Evolutionary conservation across 176 grass and related monocot species (phyloP), one percentile per base, ranked within the genome.

Genomic region (Pontederia paniculata): DNA sequence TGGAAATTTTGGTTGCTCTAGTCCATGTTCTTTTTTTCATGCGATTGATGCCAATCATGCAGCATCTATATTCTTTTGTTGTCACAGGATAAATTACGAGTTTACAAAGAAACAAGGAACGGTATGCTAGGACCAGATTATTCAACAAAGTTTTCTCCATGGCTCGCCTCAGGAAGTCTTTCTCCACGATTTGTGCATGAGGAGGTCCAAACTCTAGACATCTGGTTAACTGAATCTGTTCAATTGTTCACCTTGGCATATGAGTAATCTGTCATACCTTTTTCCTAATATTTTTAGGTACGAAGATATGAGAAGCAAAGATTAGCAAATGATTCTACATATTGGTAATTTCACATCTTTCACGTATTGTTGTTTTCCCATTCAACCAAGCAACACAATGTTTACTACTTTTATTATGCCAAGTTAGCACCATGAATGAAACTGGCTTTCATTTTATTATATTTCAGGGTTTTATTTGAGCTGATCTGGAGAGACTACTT

Each of bases 401-500:
- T 31, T 31, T 31, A 18, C 12, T 12, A 23, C 23, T 12, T 56
- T 21, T 13, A 14, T 62, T 15, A 9, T 21, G 58, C 42, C 5
- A 31, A 1, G 25, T 31, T 31, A 31, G 25, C 25, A 31, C 25
- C 25, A 31, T 31, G 25, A 31, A 31, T 31, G 5, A 31, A 2
- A 5, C 5, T 31, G 1, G 25, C 1, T 31, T 31, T 76, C 42
- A 67, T 17, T 70, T 63, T 17, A 1, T 61, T 37, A 59, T 64
- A 17, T 1, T 74, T 69, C 78, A 90, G 91, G 91, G 86, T 97
- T 66, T 73, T 97, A 43, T 97, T 97, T 87, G 91, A 97, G 74
- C 57, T 97, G 60, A 97, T 90, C 83, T 97, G 91, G 91, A 74
- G 91, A 45, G 86, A 97, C 67, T 90, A 97, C 77, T 97, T 97